phyloP scores from a whole-genome alignment of 2,329 filamentous ascomycete species.

The Acrocalymma vagum region DNA sequence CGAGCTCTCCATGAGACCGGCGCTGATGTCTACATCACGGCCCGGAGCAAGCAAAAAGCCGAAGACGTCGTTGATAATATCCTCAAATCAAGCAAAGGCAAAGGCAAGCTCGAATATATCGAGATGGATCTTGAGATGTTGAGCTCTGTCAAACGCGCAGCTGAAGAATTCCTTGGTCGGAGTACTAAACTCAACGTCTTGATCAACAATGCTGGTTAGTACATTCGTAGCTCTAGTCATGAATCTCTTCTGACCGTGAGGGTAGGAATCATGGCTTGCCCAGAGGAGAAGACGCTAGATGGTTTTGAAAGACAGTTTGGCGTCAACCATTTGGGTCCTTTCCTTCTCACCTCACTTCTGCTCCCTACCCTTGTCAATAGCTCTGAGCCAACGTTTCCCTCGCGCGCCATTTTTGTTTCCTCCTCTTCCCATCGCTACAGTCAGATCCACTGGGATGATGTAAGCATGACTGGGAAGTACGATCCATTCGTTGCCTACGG shows the following conservation, averaged over 20 bases:
- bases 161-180: conserved; percentile 33
- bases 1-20: conserved; percentile 56
- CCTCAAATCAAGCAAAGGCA: conserved; percentile 37
- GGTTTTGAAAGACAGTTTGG: conserved; percentile 46
- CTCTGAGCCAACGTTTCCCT: conserved; percentile 44
- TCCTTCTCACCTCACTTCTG: conserved; percentile 56
- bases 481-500: too few species aligned
- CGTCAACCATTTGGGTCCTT: conserved; percentile 56
- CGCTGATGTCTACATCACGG: conserved; percentile 56
- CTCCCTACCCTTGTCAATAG: conserved; percentile 51
- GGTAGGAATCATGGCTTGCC: conserved; percentile 40
- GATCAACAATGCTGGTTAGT: conserved; percentile 54
- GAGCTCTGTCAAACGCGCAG: conserved; percentile 36
- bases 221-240: too few species aligned
- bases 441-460: conserved; percentile 41
- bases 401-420: conserved; percentile 38
- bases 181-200: conserved; percentile 50
- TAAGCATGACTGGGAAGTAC: too few species aligned
- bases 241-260: conserved; percentile 38
- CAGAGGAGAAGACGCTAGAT: conserved; percentile 22
- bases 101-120: conserved; percentile 19
- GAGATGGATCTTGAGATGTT: conserved; percentile 52
- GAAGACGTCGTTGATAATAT: conserved; percentile 50
- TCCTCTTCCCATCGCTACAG: conserved; percentile 50
- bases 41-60: conserved; percentile 35